Evolutionary conservation across 805 yeast genomes (phyloP).

Genomic region (Nakazawaea molendinolei): DNA sequence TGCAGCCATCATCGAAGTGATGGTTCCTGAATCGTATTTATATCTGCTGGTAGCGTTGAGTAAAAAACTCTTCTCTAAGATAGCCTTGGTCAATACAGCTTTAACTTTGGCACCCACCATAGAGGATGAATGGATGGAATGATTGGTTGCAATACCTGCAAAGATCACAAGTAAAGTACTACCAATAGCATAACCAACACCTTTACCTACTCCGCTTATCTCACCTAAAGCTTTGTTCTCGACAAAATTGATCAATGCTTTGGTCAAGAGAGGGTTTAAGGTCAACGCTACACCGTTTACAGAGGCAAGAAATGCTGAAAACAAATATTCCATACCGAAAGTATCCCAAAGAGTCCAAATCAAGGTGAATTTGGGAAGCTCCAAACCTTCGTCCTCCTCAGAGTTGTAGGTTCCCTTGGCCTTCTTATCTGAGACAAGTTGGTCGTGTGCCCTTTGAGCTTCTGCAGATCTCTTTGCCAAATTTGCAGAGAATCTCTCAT

Average conservation of each 20-base stretch:
- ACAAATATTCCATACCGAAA: conserved; percentile 38
- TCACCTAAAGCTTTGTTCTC: conserved; percentile 28
- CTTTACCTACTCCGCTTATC: conserved; percentile 25
- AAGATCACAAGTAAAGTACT: conserved; percentile 27
- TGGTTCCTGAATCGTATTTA: conserved; percentile 31
- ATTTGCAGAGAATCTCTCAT: conserved; percentile 27
- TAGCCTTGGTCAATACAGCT: conserved; percentile 31
- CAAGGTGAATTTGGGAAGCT: conserved; percentile 33
- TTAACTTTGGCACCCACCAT: conserved; percentile 35
- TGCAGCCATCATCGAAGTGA: conserved; percentile 35
- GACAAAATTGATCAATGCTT: conserved; percentile 31
- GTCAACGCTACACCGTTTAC: conserved; percentile 48
- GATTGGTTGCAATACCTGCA: conserved; percentile 22
- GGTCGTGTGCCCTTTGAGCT: conserved; percentile 10
- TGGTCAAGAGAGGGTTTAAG: conserved; percentile 39
- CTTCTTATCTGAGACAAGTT: neutral
- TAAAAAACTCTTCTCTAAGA: conserved; percentile 32
- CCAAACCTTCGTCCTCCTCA: conserved; percentile 19
- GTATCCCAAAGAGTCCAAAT: conserved; percentile 39
- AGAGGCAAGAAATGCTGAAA: no score
- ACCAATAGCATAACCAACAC: conserved; percentile 35
- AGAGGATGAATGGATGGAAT: conserved; percentile 36
- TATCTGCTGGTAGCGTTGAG: conserved; percentile 28
- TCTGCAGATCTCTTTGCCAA: conserved; percentile 25
- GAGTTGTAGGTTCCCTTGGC: conserved; percentile 1